Evolutionary conservation across 208 protist genomes (phyloP), one percentile per base, ranked within the genome.

Genomic region (Trypanosoma theileri): DNA sequence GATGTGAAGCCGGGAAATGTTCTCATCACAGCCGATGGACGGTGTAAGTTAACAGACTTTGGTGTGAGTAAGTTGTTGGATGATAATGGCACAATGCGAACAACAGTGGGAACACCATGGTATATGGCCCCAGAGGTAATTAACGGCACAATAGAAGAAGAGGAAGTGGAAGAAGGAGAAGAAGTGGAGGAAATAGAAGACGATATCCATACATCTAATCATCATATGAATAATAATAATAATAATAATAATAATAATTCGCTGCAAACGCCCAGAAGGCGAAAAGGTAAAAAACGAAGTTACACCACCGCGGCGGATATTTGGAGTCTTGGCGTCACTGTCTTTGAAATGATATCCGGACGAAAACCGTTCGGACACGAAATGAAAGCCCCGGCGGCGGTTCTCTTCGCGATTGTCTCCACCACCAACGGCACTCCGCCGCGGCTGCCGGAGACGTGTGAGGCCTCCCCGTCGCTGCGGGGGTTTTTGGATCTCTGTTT

Each of bases 81-180:
- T 26, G 77, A 75, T 56, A 65, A 50, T 48, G 57, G 26, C n/a
- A 51, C 42, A 40, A 85, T 94, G 81, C 71, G 84, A 56, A 94
- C 89, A 19, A 82, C 83, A 8, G 88, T 92, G 40, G 94, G 94
- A 35, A 98, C 94, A 41, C 89, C 91, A 50, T 94, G 84, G 86
- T 97, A 95, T 75, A 98, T 98, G 88, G 91, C 94, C 1, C 94
- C 94, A 1, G 94, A 98, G 69, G 88, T 96, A 2, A 83, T 97
- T 16, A 76, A 80, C 55, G 85, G 84, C 14, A 80, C 72, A 13
- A 71, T 62, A 0, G 74, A 80, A 0, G 81, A 84, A 2, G 79
- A 88, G 4, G 66, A 76, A 14, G 79, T 84, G 13, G 28, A 22
- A 35, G 11, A 22, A 14, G 71, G 71, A 12, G 75, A 73, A 13